phyloP scores from a whole-genome alignment of 1,139 yeast genomes.

The Petasospora fabianii region DNA sequence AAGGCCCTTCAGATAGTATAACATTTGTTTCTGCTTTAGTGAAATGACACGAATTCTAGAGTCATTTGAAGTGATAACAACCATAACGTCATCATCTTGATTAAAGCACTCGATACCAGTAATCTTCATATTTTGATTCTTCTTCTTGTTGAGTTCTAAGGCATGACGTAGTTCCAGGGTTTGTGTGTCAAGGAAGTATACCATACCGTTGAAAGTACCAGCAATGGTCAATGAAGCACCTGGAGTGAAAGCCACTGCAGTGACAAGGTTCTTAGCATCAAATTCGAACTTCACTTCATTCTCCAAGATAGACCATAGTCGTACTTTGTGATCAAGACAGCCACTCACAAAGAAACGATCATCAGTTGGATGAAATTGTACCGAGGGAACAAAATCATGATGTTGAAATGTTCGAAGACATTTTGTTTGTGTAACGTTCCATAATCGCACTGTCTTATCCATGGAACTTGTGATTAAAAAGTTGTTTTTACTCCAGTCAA shows the following conservation, averaged over 20 bases:
- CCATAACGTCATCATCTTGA: conserved; percentile 28
- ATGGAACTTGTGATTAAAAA: conserved; percentile 78
- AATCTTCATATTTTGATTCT: conserved; percentile 43
- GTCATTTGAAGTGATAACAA: conserved; percentile 72
- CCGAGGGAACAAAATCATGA: conserved; percentile 79
- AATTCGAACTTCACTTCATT: conserved; percentile 48
- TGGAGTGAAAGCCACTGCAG: conserved; percentile 70
- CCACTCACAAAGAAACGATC: conserved; percentile 87
- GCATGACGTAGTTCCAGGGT: conserved; percentile 54
- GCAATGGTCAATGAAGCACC: conserved; percentile 62
- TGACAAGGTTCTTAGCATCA: conserved; percentile 47
- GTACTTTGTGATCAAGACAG: conserved; percentile 71
- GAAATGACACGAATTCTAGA: conserved; percentile 70
- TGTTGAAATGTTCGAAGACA: conserved; percentile 68
- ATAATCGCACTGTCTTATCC: conserved; percentile 78
- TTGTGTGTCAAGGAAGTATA: conserved; percentile 59
- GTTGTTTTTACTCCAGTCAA: conserved; percentile 89
- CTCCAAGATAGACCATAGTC: conserved; percentile 85
- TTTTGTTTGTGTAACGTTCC: conserved; percentile 73
- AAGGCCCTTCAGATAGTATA: conserved; percentile 70
- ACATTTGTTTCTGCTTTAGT: conserved; percentile 50
- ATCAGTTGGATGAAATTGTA: conserved; percentile 80
- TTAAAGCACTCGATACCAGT: conserved; percentile 44
- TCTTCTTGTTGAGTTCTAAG: conserved; percentile 49
- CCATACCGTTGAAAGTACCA: conserved; percentile 80